phyloP scores from a whole-genome alignment of 116 monocot genomes.

The Papilionanthe hybrid region DNA sequence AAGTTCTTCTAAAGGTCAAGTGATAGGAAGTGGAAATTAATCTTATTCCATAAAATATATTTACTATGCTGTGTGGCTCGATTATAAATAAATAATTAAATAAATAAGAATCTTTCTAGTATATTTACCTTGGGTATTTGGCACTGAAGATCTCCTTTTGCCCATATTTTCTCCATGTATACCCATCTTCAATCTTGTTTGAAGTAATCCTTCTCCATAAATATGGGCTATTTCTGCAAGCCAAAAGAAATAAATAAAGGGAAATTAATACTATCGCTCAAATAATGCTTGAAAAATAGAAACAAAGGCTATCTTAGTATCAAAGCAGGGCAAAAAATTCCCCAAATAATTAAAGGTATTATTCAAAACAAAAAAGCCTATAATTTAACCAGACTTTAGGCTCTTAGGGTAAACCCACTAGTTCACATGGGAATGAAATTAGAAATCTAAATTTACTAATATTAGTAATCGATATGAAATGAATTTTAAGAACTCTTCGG shows the following conservation, averaged over 20 bases:
- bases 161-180: slow-evolving; percentile 68
- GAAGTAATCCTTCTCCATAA: slow-evolving; percentile 12
- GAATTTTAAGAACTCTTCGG: too few relatives aligned
- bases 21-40: too few relatives aligned
- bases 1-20: too few relatives aligned
- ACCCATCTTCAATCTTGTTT: slow-evolving; percentile 35
- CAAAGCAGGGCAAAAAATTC: neutral
- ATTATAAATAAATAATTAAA: too few relatives aligned
- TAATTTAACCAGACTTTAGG: neutral
- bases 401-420: neutral
- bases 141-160: slow-evolving; percentile 47
- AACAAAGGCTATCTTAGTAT: neutral
- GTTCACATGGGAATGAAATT: too few relatives aligned
- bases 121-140: slow-evolving; percentile 33
- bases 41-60: too few relatives aligned
- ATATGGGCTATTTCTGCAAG: slow-evolving; percentile 23
- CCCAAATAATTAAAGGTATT: neutral
- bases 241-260: neutral
- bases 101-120: neutral
- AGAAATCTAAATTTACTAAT: too few relatives aligned
- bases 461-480: too few relatives aligned
- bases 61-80: too few relatives aligned
- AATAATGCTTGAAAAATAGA: too few relatives aligned
- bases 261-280: neutral
- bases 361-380: too few relatives aligned